Evolutionary conservation across 306 rosid genomes (phyloP).

Genomic region (Trichosanthes cucumerina): DNA sequence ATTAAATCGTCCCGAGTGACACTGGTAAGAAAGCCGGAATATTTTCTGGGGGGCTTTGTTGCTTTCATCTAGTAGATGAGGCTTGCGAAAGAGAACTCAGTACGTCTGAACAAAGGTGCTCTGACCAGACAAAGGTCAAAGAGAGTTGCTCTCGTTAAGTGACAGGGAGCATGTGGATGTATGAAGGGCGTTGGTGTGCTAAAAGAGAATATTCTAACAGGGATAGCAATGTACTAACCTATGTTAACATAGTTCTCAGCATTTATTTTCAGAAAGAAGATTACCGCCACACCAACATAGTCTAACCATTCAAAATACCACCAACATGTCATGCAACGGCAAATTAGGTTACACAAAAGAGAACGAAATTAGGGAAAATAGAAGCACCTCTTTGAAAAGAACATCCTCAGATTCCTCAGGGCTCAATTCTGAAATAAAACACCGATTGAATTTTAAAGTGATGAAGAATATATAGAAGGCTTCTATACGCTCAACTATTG

Average conservation of each 20-base stretch:
- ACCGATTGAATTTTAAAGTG: slow-evolving; percentile 1
- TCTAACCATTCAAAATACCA: not conserved
- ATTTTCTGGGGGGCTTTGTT: not conserved
- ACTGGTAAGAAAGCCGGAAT: not conserved
- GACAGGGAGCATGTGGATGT: not conserved
- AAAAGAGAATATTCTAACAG: not conserved
- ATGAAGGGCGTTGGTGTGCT: not conserved
- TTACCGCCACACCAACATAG: not conserved
- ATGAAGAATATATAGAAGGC: not conserved
- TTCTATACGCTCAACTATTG: not conserved
- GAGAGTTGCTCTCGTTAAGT: not conserved
- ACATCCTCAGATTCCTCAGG: slow-evolving; percentile 96
- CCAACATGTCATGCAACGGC: not conserved
- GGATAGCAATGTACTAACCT: not conserved
- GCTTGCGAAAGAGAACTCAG: not conserved
- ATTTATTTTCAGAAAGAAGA: not conserved
- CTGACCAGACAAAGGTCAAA: not conserved
- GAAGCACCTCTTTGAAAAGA: slow-evolving; percentile 60
- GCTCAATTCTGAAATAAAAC: slow-evolving; percentile 63
- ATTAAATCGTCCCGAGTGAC: not conserved
- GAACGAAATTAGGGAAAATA: slow-evolving; percentile 1
- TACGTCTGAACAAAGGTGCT: not conserved
- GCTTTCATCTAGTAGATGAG: not conserved
- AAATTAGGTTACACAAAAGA: not conserved
- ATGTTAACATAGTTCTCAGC: not conserved